phyloP scores from a whole-genome alignment of 176 grass and related monocot genomes.

The Saccharum officinarum region DNA sequence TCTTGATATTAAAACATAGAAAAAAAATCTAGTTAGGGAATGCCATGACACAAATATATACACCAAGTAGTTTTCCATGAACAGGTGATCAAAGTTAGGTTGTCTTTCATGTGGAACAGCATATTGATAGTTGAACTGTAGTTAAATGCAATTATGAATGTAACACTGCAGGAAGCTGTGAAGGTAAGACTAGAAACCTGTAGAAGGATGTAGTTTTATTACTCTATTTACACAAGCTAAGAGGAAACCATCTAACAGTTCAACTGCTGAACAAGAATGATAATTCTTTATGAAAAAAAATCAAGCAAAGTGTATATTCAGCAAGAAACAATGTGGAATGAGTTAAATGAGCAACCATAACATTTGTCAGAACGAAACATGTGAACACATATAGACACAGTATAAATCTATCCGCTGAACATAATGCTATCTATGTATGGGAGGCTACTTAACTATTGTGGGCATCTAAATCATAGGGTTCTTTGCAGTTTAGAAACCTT shows the following conservation, averaged over 20 bases:
- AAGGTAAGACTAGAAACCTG: not conserved
- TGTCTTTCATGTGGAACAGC: not conserved
- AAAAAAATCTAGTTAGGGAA: not conserved
- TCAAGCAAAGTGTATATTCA: slow-evolving; percentile 1
- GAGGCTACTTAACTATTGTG: not conserved
- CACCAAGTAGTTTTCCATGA: slow-evolving; percentile 8
- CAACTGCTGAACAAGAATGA: not conserved
- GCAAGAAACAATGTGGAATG: not conserved
- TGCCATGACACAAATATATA: not conserved
- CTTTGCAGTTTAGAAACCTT: not conserved
- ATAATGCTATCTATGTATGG: not conserved
- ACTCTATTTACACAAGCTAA: not conserved
- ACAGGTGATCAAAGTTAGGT: not conserved
- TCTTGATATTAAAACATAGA: not conserved
- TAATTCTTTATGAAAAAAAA: not conserved
- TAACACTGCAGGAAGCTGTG: slow-evolving; percentile 6
- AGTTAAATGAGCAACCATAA: not conserved
- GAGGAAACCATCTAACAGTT: not conserved
- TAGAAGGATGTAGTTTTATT: not conserved
- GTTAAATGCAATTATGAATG: not conserved
- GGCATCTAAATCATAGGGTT: not conserved
- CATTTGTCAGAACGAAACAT: not conserved
- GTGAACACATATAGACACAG: not conserved
- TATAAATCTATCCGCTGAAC: not conserved
- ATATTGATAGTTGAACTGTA: not conserved